A percentile compares a stretch with the other conserved stretches of the same genome.
Conservation (phyloP, 257 asterid species). For the Cinchona pubescens region DNA sequence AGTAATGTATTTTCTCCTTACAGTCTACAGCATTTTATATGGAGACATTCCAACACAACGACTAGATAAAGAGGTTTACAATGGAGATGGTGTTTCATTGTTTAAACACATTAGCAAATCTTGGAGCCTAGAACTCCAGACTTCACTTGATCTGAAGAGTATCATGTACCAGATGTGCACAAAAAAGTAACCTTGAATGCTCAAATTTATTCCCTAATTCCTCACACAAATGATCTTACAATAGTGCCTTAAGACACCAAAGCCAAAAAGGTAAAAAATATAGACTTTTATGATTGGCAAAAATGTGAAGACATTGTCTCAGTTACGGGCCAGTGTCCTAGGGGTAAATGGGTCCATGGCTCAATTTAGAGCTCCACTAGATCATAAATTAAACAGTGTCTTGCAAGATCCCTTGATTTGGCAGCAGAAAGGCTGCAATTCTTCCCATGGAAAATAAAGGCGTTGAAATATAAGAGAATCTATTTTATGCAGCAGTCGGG, state of each 20-base stretch:
- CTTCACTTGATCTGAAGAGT: neutral
- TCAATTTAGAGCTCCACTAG: neutral
- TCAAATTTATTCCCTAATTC: neutral
- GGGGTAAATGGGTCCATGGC: constrained; percentile 6
- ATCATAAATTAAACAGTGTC: neutral
- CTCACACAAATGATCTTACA: neutral
- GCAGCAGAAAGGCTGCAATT: neutral
- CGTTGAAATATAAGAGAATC: neutral
- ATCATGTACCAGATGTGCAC: neutral
- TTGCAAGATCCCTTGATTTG: neutral
- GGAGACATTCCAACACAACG: neutral
- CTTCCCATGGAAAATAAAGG: neutral
- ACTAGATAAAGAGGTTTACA: neutral
- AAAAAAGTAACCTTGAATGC: neutral
- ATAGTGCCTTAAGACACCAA: no score
- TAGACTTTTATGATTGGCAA: no score
- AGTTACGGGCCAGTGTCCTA: constrained; percentile 3
- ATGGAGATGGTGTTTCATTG: no score
- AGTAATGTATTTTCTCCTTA: no score
- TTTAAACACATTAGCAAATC: no score
- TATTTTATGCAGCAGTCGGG: neutral
- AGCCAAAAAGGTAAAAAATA: neutral
- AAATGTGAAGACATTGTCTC: no score
- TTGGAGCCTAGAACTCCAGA: neutral
- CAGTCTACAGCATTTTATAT: no score